Evolutionary conservation across 352 stramenopile species (phyloP), one percentile per base, ranked within the genome.

Genomic region (Pythium guiyangense): DNA sequence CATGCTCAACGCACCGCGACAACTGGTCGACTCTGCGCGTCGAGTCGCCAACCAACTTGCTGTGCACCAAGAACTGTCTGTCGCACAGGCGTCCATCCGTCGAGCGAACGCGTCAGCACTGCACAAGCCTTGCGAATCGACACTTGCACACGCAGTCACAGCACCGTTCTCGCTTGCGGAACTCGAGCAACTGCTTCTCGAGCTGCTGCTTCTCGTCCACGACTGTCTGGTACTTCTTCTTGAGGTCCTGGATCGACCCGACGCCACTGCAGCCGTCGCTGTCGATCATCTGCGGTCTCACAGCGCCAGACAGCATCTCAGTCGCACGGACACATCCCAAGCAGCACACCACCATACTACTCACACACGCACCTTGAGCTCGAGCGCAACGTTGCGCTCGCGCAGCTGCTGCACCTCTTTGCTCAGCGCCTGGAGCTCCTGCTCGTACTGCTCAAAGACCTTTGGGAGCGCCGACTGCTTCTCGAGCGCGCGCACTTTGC

Each of bases 391-490:
- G 57, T 92, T 92, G 2, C 71, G 67, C 40, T 63, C 55, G 9
- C 84, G 81, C 5, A 92, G 58, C 52, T 83, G 62, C 31, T 88
- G 69, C 17, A 90, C 54, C 59, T 90, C 74, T 18, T 59, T 70
- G 22, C 77, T 63, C 26, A 90, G 65, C 27, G 59, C 61, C 31
- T 75, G 56, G 14, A 90, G 54, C 43, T 93, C 84, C 29, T 74
- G 65, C 18, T 93, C 79, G 55, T 90, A 92, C 54, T 90, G 79
- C 17, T 88, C 76, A 52, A 93, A 89, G 3, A 91, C 65, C 42
- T 77, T 59, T 46, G 64, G 60, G 20, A 79, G 57, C 1, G 68
- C 69, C 9, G 75, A 80, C 12, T 73, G 66, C 46, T 65, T 69
- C 61, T 92, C 81, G 0, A 92, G 64, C 37, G 69, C 59, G 3